These are phyloP conservation scores for Datura wrightii DNA, from an alignment of 257 asterid genomes.

Conservation along the genomic window DNA sequence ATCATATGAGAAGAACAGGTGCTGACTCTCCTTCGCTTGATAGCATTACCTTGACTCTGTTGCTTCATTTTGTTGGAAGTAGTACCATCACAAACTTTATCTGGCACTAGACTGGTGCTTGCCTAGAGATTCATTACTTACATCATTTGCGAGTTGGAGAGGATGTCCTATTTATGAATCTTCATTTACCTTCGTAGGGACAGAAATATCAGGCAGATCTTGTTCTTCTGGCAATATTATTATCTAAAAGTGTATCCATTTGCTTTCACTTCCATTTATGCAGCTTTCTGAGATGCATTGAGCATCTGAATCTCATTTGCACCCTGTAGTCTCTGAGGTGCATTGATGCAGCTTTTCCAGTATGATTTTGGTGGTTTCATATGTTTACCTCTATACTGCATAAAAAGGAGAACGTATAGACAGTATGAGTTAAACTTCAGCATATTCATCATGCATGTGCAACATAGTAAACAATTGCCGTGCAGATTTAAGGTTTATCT, in stretches of 20 bases:
- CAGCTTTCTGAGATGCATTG: background rate
- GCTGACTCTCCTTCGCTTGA: background rate
- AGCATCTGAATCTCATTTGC: constrained; percentile 3
- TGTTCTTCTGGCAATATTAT: background rate
- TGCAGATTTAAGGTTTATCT: background rate
- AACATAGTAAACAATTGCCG: background rate
- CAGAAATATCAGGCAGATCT: constrained; percentile 7
- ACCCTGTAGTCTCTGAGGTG: background rate
- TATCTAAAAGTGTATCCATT: background rate
- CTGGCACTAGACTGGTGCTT: background rate
- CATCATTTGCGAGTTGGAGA: background rate
- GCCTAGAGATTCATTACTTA: background rate
- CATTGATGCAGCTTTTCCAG: background rate
- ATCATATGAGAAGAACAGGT: background rate
- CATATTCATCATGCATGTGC: background rate
- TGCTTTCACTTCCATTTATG: background rate
- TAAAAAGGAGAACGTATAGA: background rate
- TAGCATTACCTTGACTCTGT: background rate
- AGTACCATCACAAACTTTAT: background rate
- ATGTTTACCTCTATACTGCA: background rate
- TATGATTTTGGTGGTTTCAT: background rate
- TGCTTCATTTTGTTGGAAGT: constrained; percentile 14
- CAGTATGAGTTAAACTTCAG: background rate
- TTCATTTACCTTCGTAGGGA: background rate
- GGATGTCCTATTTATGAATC: background rate